These are phyloP conservation scores for Fusarium gaditjirri DNA, from an alignment of 2,329 filamentous ascomycete species.

Conservation along the genomic window DNA sequence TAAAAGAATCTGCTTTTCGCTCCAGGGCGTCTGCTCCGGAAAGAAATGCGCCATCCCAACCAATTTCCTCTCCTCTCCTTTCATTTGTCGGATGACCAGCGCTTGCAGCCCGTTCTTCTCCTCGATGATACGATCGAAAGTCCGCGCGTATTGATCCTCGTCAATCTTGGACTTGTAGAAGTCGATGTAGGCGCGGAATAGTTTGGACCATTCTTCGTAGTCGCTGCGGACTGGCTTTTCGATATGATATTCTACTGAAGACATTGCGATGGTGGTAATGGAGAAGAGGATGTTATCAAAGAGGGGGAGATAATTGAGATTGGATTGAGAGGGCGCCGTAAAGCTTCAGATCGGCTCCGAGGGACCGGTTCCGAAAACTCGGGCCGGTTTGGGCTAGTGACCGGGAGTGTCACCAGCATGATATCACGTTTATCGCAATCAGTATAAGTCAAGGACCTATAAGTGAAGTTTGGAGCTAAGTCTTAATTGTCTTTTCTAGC, in stretches of 20 bases:
- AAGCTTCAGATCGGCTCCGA: not conserved
- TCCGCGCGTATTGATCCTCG: constrained; percentile 17
- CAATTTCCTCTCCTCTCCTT: not conserved
- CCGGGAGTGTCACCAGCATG: not conserved
- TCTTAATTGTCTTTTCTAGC: too few species aligned
- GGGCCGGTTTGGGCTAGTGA: not conserved
- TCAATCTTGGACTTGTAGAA: constrained; percentile 24
- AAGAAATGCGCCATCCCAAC: constrained; percentile 34
- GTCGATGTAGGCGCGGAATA: constrained; percentile 28
- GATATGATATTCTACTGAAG: constrained; percentile 5
- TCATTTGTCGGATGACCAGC: not conserved
- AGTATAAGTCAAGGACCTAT: not conserved
- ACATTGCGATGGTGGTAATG: not conserved
- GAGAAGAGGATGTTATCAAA: fast-evolving
- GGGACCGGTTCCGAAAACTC: constrained; percentile 5
- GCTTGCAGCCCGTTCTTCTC: constrained; percentile 16
- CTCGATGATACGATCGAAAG: constrained; percentile 23
- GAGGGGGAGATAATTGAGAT: not conserved
- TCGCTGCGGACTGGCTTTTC: constrained; percentile 5
- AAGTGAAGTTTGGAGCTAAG: fast-evolving
- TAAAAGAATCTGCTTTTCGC: constrained; percentile 26
- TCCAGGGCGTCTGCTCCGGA: constrained; percentile 33
- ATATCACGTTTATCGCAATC: not conserved
- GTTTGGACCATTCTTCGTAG: constrained; percentile 20
- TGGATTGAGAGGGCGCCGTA: not conserved